Percentiles rank a stretch among this genome's conserved stretches.
phyloP scores from a whole-genome alignment of 345 rosid genomes.

The Excoecaria agallocha region DNA sequence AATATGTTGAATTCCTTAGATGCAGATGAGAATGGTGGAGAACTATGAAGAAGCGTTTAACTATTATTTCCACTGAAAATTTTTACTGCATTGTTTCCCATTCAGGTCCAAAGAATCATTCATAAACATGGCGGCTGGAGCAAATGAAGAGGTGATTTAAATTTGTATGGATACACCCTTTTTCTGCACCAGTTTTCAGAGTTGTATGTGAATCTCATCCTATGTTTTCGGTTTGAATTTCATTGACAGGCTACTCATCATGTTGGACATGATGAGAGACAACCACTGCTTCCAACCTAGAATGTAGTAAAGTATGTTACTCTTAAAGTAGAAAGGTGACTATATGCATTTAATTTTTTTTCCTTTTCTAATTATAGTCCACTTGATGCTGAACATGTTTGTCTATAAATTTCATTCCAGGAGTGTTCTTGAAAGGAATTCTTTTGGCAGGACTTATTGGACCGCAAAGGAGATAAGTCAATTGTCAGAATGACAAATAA shows the following conservation, averaged over 20 bases:
- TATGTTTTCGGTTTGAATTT: not conserved
- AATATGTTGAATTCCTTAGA: not conserved
- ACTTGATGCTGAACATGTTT: not conserved
- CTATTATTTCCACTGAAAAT: not conserved
- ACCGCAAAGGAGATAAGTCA: constrained; percentile 26
- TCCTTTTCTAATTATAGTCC: not conserved
- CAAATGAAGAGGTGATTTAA: constrained; percentile 78
- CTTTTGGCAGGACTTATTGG: constrained; percentile 38
- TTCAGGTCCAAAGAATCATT: constrained; percentile 82
- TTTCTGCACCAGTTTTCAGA: not conserved
- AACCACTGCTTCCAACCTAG: constrained; percentile 59
- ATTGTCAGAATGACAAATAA: constrained; percentile 25
- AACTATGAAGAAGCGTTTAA: not conserved
- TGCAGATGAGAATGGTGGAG: not conserved
- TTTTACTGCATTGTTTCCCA: constrained; percentile 3
- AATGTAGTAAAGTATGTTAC: constrained; percentile 10
- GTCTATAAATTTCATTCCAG: constrained; percentile 21
- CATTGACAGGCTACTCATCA: constrained; percentile 50
- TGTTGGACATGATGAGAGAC: constrained; percentile 48
- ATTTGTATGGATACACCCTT: not conserved
- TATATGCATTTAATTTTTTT: not conserved
- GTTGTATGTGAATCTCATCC: not conserved
- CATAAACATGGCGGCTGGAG: constrained; percentile 84
- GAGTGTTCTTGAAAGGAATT: constrained; percentile 29
- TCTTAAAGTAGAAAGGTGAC: constrained; percentile 9